A percentile compares a stretch with the other conserved stretches of the same genome.
Conservation (phyloP, 495 filamentous ascomycete species). For the Penicillium parvum region DNA sequence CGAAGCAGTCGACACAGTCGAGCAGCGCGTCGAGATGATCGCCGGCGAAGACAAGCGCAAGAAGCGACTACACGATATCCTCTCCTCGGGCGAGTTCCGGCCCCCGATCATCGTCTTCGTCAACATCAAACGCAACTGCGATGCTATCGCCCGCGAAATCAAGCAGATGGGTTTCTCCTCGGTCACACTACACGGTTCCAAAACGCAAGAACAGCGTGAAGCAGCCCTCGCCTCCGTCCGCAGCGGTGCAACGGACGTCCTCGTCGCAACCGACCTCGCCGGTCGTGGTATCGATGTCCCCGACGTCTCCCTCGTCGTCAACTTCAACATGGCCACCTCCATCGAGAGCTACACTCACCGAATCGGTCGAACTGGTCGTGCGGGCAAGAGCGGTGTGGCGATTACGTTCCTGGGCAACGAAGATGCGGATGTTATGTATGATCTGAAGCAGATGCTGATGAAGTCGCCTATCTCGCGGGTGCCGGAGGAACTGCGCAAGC, state of each 20-base stretch:
- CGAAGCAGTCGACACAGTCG: slow-evolving; percentile 97
- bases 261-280: slow-evolving; percentile 97
- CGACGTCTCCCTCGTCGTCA: slow-evolving; percentile 89
- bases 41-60: slow-evolving; percentile 93
- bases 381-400: slow-evolving; percentile 94
- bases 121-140: slow-evolving; percentile 99
- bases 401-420: slow-evolving; percentile 96
- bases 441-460: slow-evolving; percentile 91
- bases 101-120: slow-evolving; percentile 98
- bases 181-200: slow-evolving; percentile 90
- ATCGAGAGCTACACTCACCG: slow-evolving; percentile 98
- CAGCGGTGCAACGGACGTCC: slow-evolving; percentile 70
- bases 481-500: slow-evolving; percentile 88
- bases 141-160: slow-evolving; percentile 92
- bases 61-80: slow-evolving; percentile 90
- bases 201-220: slow-evolving; percentile 97
- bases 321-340: slow-evolving; percentile 96
- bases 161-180: slow-evolving; percentile 89
- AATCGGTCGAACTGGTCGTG: slow-evolving; percentile 96
- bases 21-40: slow-evolving; percentile 94
- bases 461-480: slow-evolving; percentile 88
- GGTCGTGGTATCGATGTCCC: slow-evolving; percentile 97
- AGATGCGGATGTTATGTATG: slow-evolving; percentile 88
- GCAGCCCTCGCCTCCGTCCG: slow-evolving; percentile 85
- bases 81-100: slow-evolving; percentile 77